Evolutionary conservation across 2,329 filamentous ascomycete genomes (phyloP).

Genomic region (Pseudogymnoascus sp.): DNA sequence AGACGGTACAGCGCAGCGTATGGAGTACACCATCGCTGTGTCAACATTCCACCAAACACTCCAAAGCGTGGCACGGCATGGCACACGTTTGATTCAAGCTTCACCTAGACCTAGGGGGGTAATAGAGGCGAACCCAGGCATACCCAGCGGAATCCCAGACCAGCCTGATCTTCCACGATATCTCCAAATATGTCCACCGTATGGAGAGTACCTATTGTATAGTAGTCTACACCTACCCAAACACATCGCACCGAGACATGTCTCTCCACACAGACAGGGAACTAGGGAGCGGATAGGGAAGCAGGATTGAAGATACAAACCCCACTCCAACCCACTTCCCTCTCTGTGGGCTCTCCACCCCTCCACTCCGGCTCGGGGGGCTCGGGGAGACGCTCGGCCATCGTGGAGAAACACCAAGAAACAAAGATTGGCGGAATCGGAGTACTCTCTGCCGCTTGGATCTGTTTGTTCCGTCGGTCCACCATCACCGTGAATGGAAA

Average conservation of each 20-base stretch:
- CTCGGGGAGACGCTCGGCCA: conserved; percentile 1
- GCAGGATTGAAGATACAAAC: background rate
- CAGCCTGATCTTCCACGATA: background rate
- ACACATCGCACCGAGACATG: conserved; percentile 3
- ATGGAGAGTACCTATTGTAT: background rate
- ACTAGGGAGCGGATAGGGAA: background rate
- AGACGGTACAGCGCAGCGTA: background rate
- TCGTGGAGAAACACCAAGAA: background rate
- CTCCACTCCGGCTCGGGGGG: background rate
- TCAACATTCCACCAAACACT: background rate
- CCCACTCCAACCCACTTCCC: background rate
- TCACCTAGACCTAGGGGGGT: background rate
- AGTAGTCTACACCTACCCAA: background rate
- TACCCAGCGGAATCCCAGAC: background rate
- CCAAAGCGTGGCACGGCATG: background rate
- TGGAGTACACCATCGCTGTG: background rate
- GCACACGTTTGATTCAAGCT: conserved; percentile 7
- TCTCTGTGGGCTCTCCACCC: background rate
- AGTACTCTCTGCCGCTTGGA: background rate
- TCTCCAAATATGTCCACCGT: background rate
- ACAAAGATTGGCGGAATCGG: background rate
- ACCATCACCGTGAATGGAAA: background rate
- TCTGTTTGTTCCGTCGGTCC: background rate
- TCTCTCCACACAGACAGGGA: background rate
- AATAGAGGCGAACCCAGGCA: background rate